Percentiles rank a stretch among this genome's conserved stretches.
phyloP scores from a whole-genome alignment of 108 stramenopile species.

The Pseudonitzschia multiseries region DNA sequence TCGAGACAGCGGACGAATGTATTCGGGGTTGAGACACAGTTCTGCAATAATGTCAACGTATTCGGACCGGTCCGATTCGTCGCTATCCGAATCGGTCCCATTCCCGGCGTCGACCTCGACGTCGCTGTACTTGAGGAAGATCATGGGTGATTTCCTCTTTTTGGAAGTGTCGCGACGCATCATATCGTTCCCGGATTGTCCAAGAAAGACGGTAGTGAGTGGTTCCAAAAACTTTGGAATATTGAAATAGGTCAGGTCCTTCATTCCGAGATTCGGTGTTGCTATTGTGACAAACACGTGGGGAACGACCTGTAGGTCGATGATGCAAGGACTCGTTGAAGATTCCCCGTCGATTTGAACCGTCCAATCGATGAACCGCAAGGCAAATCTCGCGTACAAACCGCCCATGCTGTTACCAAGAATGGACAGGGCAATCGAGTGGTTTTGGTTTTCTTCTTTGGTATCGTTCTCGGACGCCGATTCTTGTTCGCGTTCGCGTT shows the following conservation, averaged over 20 bases:
- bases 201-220: conserved; percentile 39
- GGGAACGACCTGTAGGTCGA: conserved; percentile 42
- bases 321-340: neutral
- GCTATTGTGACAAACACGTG: conserved; percentile 63
- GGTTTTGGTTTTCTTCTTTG: neutral
- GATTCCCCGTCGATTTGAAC: neutral
- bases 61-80: conserved; percentile 8
- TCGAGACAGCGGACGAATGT: conserved; percentile 39
- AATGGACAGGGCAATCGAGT: conserved; percentile 43
- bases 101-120: too few species aligned
- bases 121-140: neutral
- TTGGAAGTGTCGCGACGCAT: conserved; percentile 27
- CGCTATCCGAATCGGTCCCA: neutral
- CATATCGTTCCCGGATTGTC: conserved; percentile 34
- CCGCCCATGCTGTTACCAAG: conserved; percentile 68
- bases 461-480: neutral
- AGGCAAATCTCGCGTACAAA: conserved; percentile 57
- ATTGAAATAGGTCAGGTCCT: conserved; percentile 52
- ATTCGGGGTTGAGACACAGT: conserved; percentile 41
- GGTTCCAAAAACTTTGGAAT: conserved; percentile 48
- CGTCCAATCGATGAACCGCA: conserved; percentile 35
- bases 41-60: conserved; percentile 42
- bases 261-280: conserved; percentile 64
- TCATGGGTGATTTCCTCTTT: neutral
- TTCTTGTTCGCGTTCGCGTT: too few species aligned